Evolutionary conservation across 345 rosid genomes (phyloP), one percentile per base, ranked within the genome.

Genomic region (Lagerstroemia speciosa): DNA sequence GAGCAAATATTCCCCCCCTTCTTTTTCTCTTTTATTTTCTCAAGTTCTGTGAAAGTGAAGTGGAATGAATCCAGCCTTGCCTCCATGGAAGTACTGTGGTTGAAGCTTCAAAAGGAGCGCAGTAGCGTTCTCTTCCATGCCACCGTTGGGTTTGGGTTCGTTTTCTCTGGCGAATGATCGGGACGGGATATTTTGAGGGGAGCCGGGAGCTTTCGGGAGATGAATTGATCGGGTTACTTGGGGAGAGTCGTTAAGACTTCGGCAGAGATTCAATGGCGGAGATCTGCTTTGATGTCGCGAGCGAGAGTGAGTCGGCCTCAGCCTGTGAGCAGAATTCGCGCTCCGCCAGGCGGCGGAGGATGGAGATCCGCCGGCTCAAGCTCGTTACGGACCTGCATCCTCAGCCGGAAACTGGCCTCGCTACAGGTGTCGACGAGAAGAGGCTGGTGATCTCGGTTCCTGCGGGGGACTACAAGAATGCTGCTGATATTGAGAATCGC

Each of bases 311-410:
- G 60, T 67, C 63, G 12, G 19, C 82, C 20, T 19, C 71, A 70
- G 62, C 70, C 66, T 69, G 81, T 62, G 76, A 78, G 64, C 40
- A 76, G 24, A 77, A 75, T 53, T 69, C 87, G 8, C 82, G 82
- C 60, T 83, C 79, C 0, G 82, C 86, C 5, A 81, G 96, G 76
- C 81, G 91, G 62, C 74, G 90, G 67, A 78, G 90, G 67, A 87
- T 84, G 83, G 93, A 89, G 72, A 79, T 83, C 43, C 80, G 85
- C 41, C 66, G 85, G 69, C 76, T 82, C 65, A 86, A 79, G 76
- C 69, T 86, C 55, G 85, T 81, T n/a, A 11, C 75, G 5, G 73
- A 26, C 30, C 38, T 60, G 34, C 57, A 32, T 22, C 19, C 41
- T 30, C 62, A 48, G 26, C 24, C 76, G 24, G 81, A 76, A 11